Base-by-base conservation (phyloP, 2,329 filamentous ascomycete genomes). In the Fusarium sp. region DNA sequence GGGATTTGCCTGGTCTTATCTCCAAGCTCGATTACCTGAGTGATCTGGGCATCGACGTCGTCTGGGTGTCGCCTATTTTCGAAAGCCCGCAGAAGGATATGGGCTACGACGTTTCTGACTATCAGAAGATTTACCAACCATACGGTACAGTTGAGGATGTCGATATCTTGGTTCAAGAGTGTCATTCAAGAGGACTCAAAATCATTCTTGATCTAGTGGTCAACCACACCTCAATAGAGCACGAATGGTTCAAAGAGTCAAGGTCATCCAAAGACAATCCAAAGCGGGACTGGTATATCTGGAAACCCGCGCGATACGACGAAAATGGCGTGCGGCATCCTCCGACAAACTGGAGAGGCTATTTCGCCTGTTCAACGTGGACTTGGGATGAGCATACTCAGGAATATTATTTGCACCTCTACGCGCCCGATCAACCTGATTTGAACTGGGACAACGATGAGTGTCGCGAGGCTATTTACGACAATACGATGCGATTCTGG, bases 81-180 rank as follows among this genome's bases (percentile, higher is more conserved):
- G 81, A 84, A n/a, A 82, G 80, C 44, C 90, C 90, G 0, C 87
- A 89, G 64, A 80, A 84, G 17, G 90, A 92, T 63, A 90, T 92
- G 89, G 90, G 90, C 28, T 92, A 92, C 72, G 90, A 92, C 68
- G 86, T 92, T n/a, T 85, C 85, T 0, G 86, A 93, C 74, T 93
- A 93, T 67, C 84, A 88, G 66, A 83, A 82, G 39, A 89, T 93
- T 30, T 85, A 92, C 63, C 82, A 85, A 0, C 84, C 86, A 2
- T 93, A 92, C 65, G 91, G 91, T 7, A 89, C 87, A 2, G 79
- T 92, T 14, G 80, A 83, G 43, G 90, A 93, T 74, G 86, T 92
- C 26, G 89, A 92, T 49, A 77, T 78, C 0, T 75, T 93, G 30
- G 86, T 92, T n/a, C 64, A 81, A 20, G 85, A 85, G 13, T 85